These are phyloP conservation scores for Yamadazyma ubonensis DNA, from an alignment of 805 yeast genomes.

Conservation along the genomic window DNA sequence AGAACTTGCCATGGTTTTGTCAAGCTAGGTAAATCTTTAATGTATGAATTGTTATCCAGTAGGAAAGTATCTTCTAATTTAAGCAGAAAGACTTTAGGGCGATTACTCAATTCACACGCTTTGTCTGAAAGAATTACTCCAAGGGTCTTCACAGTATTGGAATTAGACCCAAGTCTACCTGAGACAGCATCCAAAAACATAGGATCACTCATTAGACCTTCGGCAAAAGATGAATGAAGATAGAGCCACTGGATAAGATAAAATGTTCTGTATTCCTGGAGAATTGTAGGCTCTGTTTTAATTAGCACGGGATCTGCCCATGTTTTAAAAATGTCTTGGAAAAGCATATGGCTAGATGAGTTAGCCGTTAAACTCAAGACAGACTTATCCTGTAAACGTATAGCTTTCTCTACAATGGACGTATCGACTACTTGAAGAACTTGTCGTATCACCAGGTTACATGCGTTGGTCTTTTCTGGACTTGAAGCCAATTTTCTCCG, in stretches of 20 bases:
- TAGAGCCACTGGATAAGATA: slow-evolving; percentile 36
- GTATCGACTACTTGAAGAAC: slow-evolving; percentile 14
- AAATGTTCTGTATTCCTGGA: slow-evolving; percentile 51
- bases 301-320: slow-evolving; percentile 33
- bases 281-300: slow-evolving; percentile 36
- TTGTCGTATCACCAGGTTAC: not conserved
- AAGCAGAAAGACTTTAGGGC: slow-evolving; percentile 30
- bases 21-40: no score
- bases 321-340: slow-evolving; percentile 6
- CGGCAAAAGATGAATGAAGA: not conserved
- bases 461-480: slow-evolving; percentile 6
- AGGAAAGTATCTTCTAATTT: slow-evolving; percentile 14
- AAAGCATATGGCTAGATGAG: not conserved
- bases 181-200: slow-evolving; percentile 54
- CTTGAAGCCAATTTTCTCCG: slow-evolving; percentile 8
- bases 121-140: slow-evolving; percentile 61
- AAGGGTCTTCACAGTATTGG: slow-evolving; percentile 44
- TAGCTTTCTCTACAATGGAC: slow-evolving; percentile 19
- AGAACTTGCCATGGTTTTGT: no score
- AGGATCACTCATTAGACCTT: slow-evolving; percentile 1
- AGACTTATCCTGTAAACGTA: slow-evolving; percentile 17
- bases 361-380: slow-evolving; percentile 13
- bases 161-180: slow-evolving; percentile 50
- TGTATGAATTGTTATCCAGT: no score
- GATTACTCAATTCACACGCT: slow-evolving; percentile 33